phyloP scores from a whole-genome alignment of 257 asterid species.

The Nicotiana sylvestris region DNA sequence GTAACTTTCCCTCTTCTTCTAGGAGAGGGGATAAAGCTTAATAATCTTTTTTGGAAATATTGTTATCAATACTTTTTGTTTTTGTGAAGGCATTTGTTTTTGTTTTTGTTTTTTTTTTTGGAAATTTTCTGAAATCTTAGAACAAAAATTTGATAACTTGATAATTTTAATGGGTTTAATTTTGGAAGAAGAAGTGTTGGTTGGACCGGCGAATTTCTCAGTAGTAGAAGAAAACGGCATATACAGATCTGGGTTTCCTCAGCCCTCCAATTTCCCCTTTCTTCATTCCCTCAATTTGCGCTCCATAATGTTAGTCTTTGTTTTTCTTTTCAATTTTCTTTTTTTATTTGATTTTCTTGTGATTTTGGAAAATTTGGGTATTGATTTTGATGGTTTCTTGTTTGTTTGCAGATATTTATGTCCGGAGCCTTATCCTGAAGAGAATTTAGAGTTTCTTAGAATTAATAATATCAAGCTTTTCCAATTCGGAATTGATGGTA shows the following conservation, averaged over 20 bases:
- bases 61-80: not conserved
- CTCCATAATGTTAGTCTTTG: conserved; percentile 26
- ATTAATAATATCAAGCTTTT: conserved; percentile 32
- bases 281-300: conserved; percentile 33
- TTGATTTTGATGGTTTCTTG: not conserved
- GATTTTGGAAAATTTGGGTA: not conserved
- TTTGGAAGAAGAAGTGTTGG: conserved; percentile 18
- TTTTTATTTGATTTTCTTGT: not conserved
- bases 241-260: conserved; percentile 40
- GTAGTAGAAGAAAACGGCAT: conserved; percentile 31
- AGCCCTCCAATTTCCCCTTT: conserved; percentile 33
- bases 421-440: conserved; percentile 40
- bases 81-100: no score
- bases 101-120: no score
- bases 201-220: conserved; percentile 28
- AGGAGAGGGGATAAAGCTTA: not conserved
- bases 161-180: conserved; percentile 21
- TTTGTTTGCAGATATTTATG: conserved; percentile 38
- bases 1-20: not conserved
- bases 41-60: no score
- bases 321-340: not conserved
- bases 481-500: conserved; percentile 43
- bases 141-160: not conserved
- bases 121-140: not conserved
- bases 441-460: conserved; percentile 30